A percentile compares a stretch with the other conserved stretches of the same genome.
Evolutionary conservation across 2,329 filamentous ascomycete genomes (phyloP).

Genomic region (Trichoderma sp.): DNA sequence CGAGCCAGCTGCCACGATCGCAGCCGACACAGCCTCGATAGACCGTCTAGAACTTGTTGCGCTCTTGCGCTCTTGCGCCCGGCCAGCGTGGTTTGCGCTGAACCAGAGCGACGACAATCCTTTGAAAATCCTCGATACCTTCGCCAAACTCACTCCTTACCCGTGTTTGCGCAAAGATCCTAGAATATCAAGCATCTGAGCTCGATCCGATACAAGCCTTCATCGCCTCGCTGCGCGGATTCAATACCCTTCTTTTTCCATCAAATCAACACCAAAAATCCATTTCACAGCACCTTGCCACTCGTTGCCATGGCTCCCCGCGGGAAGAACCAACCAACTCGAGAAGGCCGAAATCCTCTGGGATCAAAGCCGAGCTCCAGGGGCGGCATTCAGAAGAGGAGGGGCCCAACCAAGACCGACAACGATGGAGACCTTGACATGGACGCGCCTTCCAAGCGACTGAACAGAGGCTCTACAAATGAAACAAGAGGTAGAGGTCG

Average conservation of each 20-base stretch:
- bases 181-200: not conserved
- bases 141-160: not conserved
- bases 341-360: slow-evolving; percentile 37
- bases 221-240: not conserved
- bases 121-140: not conserved
- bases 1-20: not conserved
- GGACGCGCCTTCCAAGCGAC: slow-evolving; percentile 45
- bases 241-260: not conserved
- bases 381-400: slow-evolving; percentile 52
- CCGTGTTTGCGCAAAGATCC: not conserved
- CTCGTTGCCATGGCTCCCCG: slow-evolving; percentile 39
- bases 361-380: slow-evolving; percentile 41
- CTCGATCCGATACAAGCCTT: not conserved
- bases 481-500: slow-evolving; percentile 36
- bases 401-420: slow-evolving; percentile 47
- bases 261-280: not conserved
- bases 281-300: not conserved
- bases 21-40: not conserved
- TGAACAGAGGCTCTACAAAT: slow-evolving; percentile 36
- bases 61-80: not conserved
- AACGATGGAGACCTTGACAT: slow-evolving; percentile 63
- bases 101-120: not conserved
- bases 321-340: slow-evolving; percentile 34
- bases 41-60: not conserved
- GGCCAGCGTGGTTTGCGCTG: not conserved